Conservation (phyloP, 2,329 filamentous ascomycete genomes). For the Madurella mycetomatis region DNA sequence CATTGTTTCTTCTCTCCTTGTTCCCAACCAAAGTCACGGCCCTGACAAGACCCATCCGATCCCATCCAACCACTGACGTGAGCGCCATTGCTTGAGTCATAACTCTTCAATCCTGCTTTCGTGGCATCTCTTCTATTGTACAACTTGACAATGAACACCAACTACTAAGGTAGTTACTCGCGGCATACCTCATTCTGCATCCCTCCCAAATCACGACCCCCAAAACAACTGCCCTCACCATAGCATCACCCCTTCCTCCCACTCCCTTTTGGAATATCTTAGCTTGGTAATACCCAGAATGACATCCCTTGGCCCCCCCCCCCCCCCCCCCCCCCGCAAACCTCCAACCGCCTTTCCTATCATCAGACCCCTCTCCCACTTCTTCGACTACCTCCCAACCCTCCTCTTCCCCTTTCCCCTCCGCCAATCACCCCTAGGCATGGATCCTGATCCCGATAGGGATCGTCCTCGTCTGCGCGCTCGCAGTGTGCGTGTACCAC, state of each 20-base stretch:
- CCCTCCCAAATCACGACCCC: too few relatives aligned
- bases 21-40: too few relatives aligned
- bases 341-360: constrained; percentile 10
- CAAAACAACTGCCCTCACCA: background rate
- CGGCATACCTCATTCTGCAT: too few relatives aligned
- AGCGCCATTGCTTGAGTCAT: too few relatives aligned
- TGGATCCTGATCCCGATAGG: constrained; percentile 51
- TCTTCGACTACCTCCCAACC: constrained; percentile 17
- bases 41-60: too few relatives aligned
- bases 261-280: background rate
- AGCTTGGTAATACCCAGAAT: background rate
- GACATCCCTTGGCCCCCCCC: constrained; percentile 1
- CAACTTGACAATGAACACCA: too few relatives aligned
- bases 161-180: too few relatives aligned
- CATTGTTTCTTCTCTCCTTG: too few relatives aligned
- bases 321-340: background rate
- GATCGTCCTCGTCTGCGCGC: constrained; percentile 39
- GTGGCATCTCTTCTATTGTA: too few relatives aligned
- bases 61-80: too few relatives aligned
- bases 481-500: constrained; percentile 42
- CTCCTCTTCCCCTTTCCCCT: background rate
- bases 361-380: constrained; percentile 33
- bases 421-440: constrained; percentile 44
- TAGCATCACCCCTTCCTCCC: background rate
- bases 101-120: too few relatives aligned